phyloP scores from a whole-genome alignment of 768 basidiomycete species.

The Pleurotus cornucopiae region DNA sequence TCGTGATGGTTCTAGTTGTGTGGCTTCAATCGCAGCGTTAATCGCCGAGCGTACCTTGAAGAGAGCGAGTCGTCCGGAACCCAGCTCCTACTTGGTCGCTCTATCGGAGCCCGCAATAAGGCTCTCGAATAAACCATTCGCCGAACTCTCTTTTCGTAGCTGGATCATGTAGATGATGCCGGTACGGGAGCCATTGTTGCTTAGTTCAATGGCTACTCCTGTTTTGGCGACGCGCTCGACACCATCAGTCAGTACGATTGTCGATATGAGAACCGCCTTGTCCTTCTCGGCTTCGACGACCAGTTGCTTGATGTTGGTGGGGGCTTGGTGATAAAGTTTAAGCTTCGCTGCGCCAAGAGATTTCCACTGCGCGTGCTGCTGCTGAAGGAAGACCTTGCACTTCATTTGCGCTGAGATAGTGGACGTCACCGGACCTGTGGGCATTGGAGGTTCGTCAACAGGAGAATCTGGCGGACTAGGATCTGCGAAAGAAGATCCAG shows the following conservation, averaged over 20 bases:
- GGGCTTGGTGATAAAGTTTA: slow-evolving; percentile 80
- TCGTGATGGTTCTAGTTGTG: no score
- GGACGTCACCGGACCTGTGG: slow-evolving; percentile 69
- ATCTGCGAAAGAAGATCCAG: slow-evolving; percentile 52
- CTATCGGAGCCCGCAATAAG: slow-evolving; percentile 87
- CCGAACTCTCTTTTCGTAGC: slow-evolving; percentile 82
- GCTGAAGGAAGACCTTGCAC: slow-evolving; percentile 96
- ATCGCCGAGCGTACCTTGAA: neutral
- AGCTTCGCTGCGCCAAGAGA: slow-evolving; percentile 84
- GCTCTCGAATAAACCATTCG: slow-evolving; percentile 80
- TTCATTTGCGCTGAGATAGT: slow-evolving; percentile 88
- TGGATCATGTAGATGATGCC: slow-evolving; percentile 98
- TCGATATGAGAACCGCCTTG: slow-evolving; percentile 81
- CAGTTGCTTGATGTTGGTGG: slow-evolving; percentile 91
- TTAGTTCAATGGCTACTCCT: slow-evolving; percentile 93
- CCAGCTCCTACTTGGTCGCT: slow-evolving; percentile 21
- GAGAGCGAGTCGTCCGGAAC: neutral
- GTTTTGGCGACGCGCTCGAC: slow-evolving; percentile 99
- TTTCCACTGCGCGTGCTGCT: slow-evolving; percentile 98
- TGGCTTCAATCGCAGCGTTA: neutral
- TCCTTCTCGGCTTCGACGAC: slow-evolving; percentile 88
- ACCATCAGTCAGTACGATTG: slow-evolving; percentile 92
- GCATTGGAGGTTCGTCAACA: slow-evolving; percentile 44
- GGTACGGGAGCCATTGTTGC: slow-evolving; percentile 85
- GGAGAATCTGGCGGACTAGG: slow-evolving; percentile 88